Conservation (phyloP, 2,329 filamentous ascomycete genomes). For the Aspergillus melleus region DNA sequence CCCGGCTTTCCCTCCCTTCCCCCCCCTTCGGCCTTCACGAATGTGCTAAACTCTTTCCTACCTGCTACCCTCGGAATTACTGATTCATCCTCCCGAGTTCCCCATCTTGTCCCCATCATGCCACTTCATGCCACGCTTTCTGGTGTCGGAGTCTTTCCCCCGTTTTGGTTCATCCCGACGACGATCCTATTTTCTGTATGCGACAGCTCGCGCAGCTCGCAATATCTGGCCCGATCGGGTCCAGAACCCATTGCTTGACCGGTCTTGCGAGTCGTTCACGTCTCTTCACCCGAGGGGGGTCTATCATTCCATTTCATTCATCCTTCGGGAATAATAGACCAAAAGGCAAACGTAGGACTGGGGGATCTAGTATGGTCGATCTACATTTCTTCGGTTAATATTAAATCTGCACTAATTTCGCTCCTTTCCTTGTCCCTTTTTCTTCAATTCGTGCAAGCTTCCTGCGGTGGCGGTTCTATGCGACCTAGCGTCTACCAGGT, state of each 20-base stretch:
- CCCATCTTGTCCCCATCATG: conserved; percentile 1
- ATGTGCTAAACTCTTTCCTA: background rate
- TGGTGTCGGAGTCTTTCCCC: background rate
- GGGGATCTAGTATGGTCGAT: background rate
- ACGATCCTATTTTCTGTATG: conserved; percentile 6
- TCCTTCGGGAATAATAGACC: too few species aligned
- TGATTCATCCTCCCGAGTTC: background rate
- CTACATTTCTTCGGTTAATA: background rate
- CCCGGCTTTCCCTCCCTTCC: background rate
- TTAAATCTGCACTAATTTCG: background rate
- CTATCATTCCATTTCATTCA: too few species aligned
- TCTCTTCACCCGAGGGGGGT: too few species aligned
- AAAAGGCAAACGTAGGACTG: background rate
- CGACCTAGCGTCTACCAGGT: background rate
- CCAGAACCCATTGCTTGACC: background rate
- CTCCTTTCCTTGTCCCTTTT: background rate
- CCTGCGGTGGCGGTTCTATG: background rate
- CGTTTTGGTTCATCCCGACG: conserved; percentile 1
- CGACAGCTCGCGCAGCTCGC: background rate
- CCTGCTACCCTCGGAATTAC: background rate
- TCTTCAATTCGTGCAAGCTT: background rate
- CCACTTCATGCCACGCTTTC: conserved; percentile 1
- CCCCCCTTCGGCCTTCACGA: background rate
- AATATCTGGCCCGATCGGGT: conserved; percentile 1
- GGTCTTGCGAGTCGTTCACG: background rate